Percentiles rank a stretch among this genome's conserved stretches.
Conservation (phyloP, 2,329 filamentous ascomycete species). For the Elsinoe perseae region DNA sequence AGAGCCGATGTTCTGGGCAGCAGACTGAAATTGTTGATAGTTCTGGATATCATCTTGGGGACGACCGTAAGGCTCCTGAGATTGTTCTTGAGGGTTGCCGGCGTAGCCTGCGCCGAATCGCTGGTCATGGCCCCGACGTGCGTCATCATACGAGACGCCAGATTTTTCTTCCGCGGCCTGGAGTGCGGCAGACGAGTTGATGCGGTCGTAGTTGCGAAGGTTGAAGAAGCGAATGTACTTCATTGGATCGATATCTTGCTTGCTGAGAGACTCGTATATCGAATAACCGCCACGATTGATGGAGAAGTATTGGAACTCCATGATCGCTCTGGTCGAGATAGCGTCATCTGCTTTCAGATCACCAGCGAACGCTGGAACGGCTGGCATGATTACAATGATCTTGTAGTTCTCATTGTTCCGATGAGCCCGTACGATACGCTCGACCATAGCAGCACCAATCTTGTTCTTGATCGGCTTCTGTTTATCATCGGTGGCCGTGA, state of each 20-base stretch:
- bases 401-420: slow-evolving; percentile 60
- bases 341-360: slow-evolving; percentile 66
- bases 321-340: slow-evolving; percentile 72
- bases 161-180: slow-evolving; percentile 51
- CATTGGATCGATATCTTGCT: slow-evolving; percentile 60
- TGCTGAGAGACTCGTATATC: slow-evolving; percentile 64
- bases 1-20: slow-evolving; percentile 49
- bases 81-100: slow-evolving; percentile 27
- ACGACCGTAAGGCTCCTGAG: slow-evolving; percentile 29
- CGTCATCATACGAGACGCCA: slow-evolving; percentile 61
- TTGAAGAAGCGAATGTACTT: slow-evolving; percentile 81
- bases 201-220: slow-evolving; percentile 72
- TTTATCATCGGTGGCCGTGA: slow-evolving; percentile 64
- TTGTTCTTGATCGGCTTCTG: slow-evolving; percentile 69
- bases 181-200: slow-evolving; percentile 63
- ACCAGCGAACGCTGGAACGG: slow-evolving; percentile 74
- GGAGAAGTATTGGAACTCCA: slow-evolving; percentile 78
- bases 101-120: slow-evolving; percentile 35
- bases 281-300: slow-evolving; percentile 70
- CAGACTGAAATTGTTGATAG: slow-evolving; percentile 66
- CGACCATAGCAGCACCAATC: slow-evolving; percentile 70
- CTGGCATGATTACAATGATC: slow-evolving; percentile 69
- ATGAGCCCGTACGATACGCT: slow-evolving; percentile 65
- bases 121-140: slow-evolving; percentile 56
- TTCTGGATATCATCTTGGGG: slow-evolving; percentile 19